These are phyloP conservation scores for Penicillium polonicum DNA, from an alignment of 2,329 filamentous ascomycete genomes.

Conservation along the genomic window DNA sequence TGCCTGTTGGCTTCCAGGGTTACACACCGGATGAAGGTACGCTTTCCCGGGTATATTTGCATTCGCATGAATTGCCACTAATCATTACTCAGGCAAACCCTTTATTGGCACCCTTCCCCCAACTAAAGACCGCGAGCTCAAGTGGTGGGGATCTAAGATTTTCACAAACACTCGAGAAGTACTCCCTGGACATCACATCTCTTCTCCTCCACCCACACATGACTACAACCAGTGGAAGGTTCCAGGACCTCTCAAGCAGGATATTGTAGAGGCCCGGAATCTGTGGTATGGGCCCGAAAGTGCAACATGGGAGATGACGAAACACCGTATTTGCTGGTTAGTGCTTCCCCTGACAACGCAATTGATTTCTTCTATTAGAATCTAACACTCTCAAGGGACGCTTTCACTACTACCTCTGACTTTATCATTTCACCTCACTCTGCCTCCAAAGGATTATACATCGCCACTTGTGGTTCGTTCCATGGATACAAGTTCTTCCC, in stretches of 20 bases:
- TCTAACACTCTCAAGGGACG: slow-evolving; percentile 53
- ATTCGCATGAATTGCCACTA: slow-evolving; percentile 6
- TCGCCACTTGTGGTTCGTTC: slow-evolving; percentile 39
- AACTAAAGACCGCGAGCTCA: slow-evolving; percentile 48
- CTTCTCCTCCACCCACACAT: slow-evolving; percentile 52
- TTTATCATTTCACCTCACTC: slow-evolving; percentile 50
- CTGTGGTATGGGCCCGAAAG: slow-evolving; percentile 61
- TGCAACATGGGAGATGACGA: slow-evolving; percentile 57
- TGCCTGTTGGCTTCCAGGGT: slow-evolving; percentile 49
- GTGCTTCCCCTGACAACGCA: slow-evolving; percentile 22
- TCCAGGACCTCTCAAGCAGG: slow-evolving; percentile 54
- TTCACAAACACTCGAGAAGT: slow-evolving; percentile 58
- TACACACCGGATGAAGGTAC: slow-evolving; percentile 40
- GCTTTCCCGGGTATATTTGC: neutral
- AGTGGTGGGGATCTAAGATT: slow-evolving; percentile 63
- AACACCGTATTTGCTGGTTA: slow-evolving; percentile 67
- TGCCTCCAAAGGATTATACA: slow-evolving; percentile 41
- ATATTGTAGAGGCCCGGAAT: slow-evolving; percentile 57
- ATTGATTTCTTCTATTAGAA: neutral
- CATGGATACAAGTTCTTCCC: slow-evolving; percentile 34
- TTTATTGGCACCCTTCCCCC: slow-evolving; percentile 61
- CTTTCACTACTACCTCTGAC: slow-evolving; percentile 59
- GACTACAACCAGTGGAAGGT: slow-evolving; percentile 67
- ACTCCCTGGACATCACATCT: slow-evolving; percentile 55
- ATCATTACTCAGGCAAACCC: slow-evolving; percentile 43